Base-by-base conservation (phyloP, 192 early-diverging fungal species). In the Backusella sp. region DNA sequence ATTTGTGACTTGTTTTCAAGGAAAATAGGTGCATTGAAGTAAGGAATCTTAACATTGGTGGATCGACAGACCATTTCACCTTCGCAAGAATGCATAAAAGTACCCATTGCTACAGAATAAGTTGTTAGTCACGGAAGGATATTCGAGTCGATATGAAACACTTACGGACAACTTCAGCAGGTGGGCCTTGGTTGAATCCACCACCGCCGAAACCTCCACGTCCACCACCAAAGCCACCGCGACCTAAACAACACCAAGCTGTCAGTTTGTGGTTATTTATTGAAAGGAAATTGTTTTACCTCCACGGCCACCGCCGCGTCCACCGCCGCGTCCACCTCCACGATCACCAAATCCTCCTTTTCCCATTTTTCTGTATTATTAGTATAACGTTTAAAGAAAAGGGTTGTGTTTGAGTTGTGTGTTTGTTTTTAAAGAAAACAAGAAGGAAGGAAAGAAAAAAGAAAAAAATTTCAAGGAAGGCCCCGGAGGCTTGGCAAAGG, bases 21-120 rank as follows among this genome's bases (percentile, higher is more conserved):
- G 88, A 91, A 99, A 73, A 99, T 97, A 59, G 98, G 97, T 2
- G 98, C 98, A 80, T 98, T 99, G 89, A 99, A 99, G 87, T 97
- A 99, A 28, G 98, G 98, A 77, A 99, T 93, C 83, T 99, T 94
- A 65, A 85, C 75, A 85, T 94, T 96, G 73, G 91, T 92, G 34
- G 93, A 95, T 76, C 88, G 89, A 86, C 96, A 98, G 36, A 99
- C 97, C 89, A 98, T 96, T 85, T 99, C 96, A 70, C 96, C 96
- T 82, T 99, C 96, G 81, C 98, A 99, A 42, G 92, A 88, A 82
- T 99, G 97, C 86, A 96, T 85, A 81, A 95, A 98, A 42, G 87
- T 76, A 52, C 98, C 98, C 86, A 98, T 92, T 72, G 91, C 94
- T 94, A 73, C 62, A 17, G 4, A 36, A n/a, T n/a, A 6, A 30